Evolutionary conservation across 108 stramenopile genomes (phyloP).

Genomic region (Ochromonas danica): DNA sequence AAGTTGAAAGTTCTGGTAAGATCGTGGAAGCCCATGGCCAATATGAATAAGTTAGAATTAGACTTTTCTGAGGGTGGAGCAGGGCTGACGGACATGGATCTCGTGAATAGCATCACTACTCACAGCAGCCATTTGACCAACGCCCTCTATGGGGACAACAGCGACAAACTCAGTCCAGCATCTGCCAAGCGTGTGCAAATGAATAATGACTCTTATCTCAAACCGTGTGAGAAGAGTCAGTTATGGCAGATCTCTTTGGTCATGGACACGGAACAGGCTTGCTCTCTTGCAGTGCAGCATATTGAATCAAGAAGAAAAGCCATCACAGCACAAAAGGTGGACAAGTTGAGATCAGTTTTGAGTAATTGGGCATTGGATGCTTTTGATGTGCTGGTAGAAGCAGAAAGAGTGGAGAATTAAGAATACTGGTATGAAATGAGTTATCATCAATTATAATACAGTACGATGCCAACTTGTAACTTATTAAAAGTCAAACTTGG

Average conservation of each 20-base stretch:
- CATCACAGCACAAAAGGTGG: too few relatives aligned
- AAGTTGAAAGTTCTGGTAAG: neutral
- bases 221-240: neutral
- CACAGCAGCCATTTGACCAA: neutral
- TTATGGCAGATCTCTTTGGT: neutral
- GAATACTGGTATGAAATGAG: too few relatives aligned
- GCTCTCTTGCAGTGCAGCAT: neutral
- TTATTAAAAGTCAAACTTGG: too few relatives aligned
- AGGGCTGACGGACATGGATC: neutral
- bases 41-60: neutral
- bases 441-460: too few relatives aligned
- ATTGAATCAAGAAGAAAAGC: neutral
- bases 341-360: too few relatives aligned
- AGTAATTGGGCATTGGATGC: too few relatives aligned
- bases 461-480: too few relatives aligned
- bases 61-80: neutral
- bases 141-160: too few relatives aligned
- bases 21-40: neutral
- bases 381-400: too few relatives aligned
- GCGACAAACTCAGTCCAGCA: too few relatives aligned
- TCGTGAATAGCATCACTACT: neutral
- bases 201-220: neutral
- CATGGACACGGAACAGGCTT: neutral
- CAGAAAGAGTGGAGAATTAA: too few relatives aligned
- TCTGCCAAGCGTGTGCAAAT: neutral